Conservation (phyloP, 768 basidiomycete species). For the Russula virescens region DNA sequence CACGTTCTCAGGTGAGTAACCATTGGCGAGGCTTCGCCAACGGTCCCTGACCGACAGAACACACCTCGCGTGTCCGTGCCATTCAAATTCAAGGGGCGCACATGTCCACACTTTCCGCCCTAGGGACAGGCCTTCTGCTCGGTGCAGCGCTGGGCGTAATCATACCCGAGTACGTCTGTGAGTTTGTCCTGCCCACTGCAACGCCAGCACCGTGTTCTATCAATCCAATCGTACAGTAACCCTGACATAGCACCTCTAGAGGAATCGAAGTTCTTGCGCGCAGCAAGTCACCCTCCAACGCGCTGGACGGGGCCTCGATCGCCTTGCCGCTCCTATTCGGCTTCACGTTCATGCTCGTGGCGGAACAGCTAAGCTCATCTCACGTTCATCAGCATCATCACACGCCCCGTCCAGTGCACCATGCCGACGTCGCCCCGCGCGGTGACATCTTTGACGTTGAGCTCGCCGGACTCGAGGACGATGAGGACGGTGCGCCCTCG, state of each 20-base stretch:
- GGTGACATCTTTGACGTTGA: slow-evolving; percentile 57
- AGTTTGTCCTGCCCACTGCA: neutral
- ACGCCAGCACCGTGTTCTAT: neutral
- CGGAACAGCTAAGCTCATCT: slow-evolving; percentile 57
- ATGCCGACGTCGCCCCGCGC: slow-evolving; percentile 20
- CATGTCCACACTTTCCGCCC: slow-evolving; percentile 43
- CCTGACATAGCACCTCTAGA: slow-evolving; percentile 34
- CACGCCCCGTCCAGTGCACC: slow-evolving; percentile 26
- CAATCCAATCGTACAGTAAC: neutral
- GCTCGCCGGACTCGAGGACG: slow-evolving; percentile 50
- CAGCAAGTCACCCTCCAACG: slow-evolving; percentile 29
- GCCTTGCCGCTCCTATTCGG: slow-evolving; percentile 62
- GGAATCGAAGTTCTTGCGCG: slow-evolving; percentile 59
- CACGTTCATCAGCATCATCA: slow-evolving; percentile 41
- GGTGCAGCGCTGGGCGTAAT: slow-evolving; percentile 90
- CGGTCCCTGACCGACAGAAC: neutral
- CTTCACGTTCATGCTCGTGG: slow-evolving; percentile 55
- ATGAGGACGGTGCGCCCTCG: slow-evolving; percentile 29
- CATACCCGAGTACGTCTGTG: slow-evolving; percentile 76
- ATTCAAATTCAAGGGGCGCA: slow-evolving; percentile 31
- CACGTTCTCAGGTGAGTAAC: slow-evolving; percentile 54
- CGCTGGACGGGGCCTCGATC: slow-evolving; percentile 44
- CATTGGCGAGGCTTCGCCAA: neutral
- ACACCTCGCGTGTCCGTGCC: slow-evolving; percentile 14
- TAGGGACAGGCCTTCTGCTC: slow-evolving; percentile 80